Percentiles rank a stretch among this genome's conserved stretches.
Conservation (phyloP, 2,329 filamentous ascomycete species). For the Venturia nashicola region DNA sequence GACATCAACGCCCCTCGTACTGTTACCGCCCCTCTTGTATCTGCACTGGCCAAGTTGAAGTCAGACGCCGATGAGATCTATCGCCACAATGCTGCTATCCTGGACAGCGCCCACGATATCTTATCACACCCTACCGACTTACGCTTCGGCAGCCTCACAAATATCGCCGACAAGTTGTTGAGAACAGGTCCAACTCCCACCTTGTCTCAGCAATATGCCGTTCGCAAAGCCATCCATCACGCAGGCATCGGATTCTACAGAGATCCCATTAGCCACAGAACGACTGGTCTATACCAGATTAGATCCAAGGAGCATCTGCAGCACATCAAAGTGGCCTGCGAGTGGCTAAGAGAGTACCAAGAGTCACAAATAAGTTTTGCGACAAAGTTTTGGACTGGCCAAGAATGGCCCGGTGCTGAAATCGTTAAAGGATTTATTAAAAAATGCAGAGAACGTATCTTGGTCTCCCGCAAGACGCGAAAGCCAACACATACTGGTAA, state of each 20-base stretch:
- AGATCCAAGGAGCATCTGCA: slow-evolving; percentile 42
- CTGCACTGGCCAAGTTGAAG: slow-evolving; percentile 31
- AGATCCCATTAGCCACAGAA: slow-evolving; percentile 6
- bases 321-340: slow-evolving; percentile 38
- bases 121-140: slow-evolving; percentile 32
- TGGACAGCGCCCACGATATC: slow-evolving; percentile 37
- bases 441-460: slow-evolving; percentile 9
- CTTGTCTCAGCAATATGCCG: slow-evolving; percentile 49
- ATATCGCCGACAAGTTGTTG: slow-evolving; percentile 33
- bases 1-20: slow-evolving; percentile 32
- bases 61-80: slow-evolving; percentile 35
- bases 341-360: slow-evolving; percentile 42
- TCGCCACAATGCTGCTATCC: slow-evolving; percentile 28
- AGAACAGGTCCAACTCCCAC: slow-evolving; percentile 20
- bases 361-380: not conserved
- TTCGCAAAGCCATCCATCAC: slow-evolving; percentile 49
- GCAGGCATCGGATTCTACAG: not conserved
- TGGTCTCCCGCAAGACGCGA: slow-evolving; percentile 10
- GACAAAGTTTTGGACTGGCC: not conserved
- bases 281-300: slow-evolving; percentile 50
- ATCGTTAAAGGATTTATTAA: slow-evolving; percentile 6
- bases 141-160: slow-evolving; percentile 34
- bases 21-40: slow-evolving; percentile 32
- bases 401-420: not conserved
- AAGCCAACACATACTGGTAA: not conserved